Percentiles rank a stretch among this genome's conserved stretches.
Conservation (phyloP, 768 basidiomycete genomes). For the Naganishia vishniacii region DNA sequence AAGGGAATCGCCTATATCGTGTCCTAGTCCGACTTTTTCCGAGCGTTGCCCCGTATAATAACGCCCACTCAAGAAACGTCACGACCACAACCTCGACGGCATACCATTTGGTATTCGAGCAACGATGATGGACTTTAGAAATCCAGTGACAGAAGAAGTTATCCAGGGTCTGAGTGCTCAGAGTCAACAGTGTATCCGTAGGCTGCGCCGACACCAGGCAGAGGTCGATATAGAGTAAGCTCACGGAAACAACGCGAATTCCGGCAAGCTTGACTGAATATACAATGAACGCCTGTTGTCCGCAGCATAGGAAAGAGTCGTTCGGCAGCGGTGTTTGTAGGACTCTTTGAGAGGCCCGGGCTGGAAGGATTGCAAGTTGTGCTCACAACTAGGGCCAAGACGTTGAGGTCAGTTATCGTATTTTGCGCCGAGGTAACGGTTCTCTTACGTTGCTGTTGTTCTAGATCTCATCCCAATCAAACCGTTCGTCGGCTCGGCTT, state of each 20-base stretch:
- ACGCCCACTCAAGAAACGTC: too few species aligned
- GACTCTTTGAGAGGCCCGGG: slow-evolving; percentile 68
- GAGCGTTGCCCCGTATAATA: too few species aligned
- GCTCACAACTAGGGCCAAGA: slow-evolving; percentile 73
- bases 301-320: slow-evolving; percentile 9
- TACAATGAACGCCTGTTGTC: neutral
- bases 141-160: slow-evolving; percentile 7
- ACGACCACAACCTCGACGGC: too few species aligned
- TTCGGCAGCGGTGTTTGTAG: slow-evolving; percentile 66
- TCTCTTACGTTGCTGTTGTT: slow-evolving; percentile 63
- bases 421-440: slow-evolving; percentile 51
- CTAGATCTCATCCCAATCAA: slow-evolving; percentile 27
- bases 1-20: too few species aligned
- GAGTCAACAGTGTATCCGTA: slow-evolving; percentile 33
- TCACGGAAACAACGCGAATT: neutral
- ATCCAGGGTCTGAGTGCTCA: slow-evolving; percentile 33
- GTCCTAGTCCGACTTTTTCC: too few species aligned
- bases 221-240: slow-evolving; percentile 37
- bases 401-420: slow-evolving; percentile 33
- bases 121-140: slow-evolving; percentile 8
- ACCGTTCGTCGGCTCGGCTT: slow-evolving; percentile 10
- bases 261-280: slow-evolving; percentile 50
- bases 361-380: slow-evolving; percentile 61
- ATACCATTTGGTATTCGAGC: too few species aligned
- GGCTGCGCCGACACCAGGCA: slow-evolving; percentile 27